Conservation (phyloP, 164 flowering plant genomes). For the Annona cherimola region DNA sequence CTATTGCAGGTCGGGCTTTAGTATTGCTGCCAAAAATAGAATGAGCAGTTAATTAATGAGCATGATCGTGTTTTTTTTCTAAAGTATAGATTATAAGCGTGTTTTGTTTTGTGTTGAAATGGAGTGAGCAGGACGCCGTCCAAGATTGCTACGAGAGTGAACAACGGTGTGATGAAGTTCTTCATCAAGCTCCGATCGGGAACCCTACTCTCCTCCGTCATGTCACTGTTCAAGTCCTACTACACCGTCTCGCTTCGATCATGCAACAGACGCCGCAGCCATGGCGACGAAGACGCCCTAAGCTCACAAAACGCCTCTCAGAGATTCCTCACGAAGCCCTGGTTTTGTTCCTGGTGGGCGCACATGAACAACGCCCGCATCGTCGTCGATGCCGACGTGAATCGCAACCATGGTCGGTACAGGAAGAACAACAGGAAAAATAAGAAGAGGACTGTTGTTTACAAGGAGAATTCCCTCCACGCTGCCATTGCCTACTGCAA, state of each 20-base stretch:
- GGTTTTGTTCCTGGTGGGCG: constrained; percentile 2
- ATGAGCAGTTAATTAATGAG: too few relatives aligned
- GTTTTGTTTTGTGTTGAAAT: too few relatives aligned
- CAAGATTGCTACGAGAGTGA: constrained; percentile 4
- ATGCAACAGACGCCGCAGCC: neutral
- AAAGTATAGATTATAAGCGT: too few relatives aligned
- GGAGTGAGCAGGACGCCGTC: constrained; percentile 3
- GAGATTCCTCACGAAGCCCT: constrained; percentile 1
- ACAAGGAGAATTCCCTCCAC: constrained; percentile 21
- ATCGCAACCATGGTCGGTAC: neutral
- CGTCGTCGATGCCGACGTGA: too few relatives aligned
- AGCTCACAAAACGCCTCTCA: neutral
- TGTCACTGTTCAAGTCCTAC: constrained; percentile 9
- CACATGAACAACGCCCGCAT: neutral
- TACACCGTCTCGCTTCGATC: neutral
- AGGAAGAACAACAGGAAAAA: neutral
- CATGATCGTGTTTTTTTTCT: too few relatives aligned
- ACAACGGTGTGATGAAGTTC: constrained; percentile 22
- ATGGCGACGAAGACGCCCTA: neutral
- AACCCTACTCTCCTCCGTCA: constrained; percentile 14
- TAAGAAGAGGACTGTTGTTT: neutral
- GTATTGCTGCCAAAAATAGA: too few relatives aligned
- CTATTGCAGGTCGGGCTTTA: too few relatives aligned
- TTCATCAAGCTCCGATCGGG: constrained; percentile 25
- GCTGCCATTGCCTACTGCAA: constrained; percentile 41